Evolutionary conservation across 2,329 filamentous ascomycete species (phyloP).

Genomic region (Penicillium aurantiogriseum): DNA sequence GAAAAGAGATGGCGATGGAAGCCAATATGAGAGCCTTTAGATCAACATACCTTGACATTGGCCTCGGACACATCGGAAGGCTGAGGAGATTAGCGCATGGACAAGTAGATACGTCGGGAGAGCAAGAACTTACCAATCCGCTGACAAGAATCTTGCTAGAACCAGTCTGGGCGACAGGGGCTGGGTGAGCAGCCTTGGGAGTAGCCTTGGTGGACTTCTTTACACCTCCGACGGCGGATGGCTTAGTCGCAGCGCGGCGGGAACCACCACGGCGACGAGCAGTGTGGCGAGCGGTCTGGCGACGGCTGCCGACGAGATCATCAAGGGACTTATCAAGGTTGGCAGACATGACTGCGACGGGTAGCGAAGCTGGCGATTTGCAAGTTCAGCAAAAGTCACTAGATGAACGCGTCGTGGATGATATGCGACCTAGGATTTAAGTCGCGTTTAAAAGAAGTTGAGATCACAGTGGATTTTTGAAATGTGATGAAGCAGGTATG

Average conservation of each 20-base stretch:
- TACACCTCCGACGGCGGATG: conserved; percentile 76
- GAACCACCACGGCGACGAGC: conserved; percentile 43
- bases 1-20: conserved; percentile 64
- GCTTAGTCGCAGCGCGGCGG: conserved; percentile 49
- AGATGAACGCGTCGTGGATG: neutral
- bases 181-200: conserved; percentile 60
- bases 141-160: conserved; percentile 98
- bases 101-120: neutral
- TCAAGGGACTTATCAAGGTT: conserved; percentile 97
- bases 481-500: neutral
- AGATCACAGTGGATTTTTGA: neutral
- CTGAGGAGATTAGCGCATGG: conserved; percentile 57
- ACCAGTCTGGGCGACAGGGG: conserved; percentile 59
- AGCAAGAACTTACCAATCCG: conserved; percentile 76
- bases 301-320: conserved; percentile 83
- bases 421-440: conserved; percentile 1
- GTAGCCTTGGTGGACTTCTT: conserved; percentile 63
- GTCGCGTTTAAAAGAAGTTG: conserved; percentile 18
- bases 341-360: conserved; percentile 68
- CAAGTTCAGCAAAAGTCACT: conserved; percentile 10
- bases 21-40: conserved; percentile 70
- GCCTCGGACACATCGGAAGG: conserved; percentile 93
- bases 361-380: conserved; percentile 19
- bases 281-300: conserved; percentile 50
- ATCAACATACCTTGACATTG: conserved; percentile 99